Base-by-base conservation (phyloP, 1,139 yeast genomes). In the Citeromyces hawaiiensis region DNA sequence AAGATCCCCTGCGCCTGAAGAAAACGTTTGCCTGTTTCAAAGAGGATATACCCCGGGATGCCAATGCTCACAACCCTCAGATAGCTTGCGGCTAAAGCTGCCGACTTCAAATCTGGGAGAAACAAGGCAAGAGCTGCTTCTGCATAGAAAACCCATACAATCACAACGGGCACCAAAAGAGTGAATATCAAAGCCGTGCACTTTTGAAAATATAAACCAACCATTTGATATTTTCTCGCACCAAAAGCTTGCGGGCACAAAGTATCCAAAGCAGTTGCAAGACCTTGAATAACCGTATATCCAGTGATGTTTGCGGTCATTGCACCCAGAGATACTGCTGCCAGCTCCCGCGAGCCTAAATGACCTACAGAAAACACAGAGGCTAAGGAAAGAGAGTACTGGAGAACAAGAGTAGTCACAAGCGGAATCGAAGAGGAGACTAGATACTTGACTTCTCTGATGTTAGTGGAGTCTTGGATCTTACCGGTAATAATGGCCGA, bases 321-420 rank as follows among this genome's bases (percentile, higher is more conserved):
- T 27, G 83, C 72, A 8, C 83, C 75, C 42, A 81, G 61, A 32
- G 86, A 76, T 8, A 81, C 83, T 1, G 83, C 85, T 3, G 79
- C 86, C 44, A 83, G 63, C 55, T 82, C 86, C 29, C 69, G 67
- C 40, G 81, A 75, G n/a, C 96, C 96, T 41, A 85, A 61, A 51
- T 82, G 80, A 6, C 95, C 94, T 10, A 82, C 94, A 8, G 83
- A 73, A 53, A 83, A 83, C 18, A 86, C 83, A 0, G 93, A 80
- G 0, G 94, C 88, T 39, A 85, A 82, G 0, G 91, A 80, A 43
- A 86, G 64, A 1, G 94, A 83, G 56, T 83, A 83, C 55, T 86
- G 96, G 38, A 87, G 62, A 33, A 83, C 56, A 51, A 85, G 85
- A 0, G 96, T 83, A 38, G 83, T 63, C 4, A 80, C 67, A 46